These are phyloP conservation scores for Coemansia aciculifera DNA, from an alignment of 192 early-diverging fungal genomes.

Conservation along the genomic window DNA sequence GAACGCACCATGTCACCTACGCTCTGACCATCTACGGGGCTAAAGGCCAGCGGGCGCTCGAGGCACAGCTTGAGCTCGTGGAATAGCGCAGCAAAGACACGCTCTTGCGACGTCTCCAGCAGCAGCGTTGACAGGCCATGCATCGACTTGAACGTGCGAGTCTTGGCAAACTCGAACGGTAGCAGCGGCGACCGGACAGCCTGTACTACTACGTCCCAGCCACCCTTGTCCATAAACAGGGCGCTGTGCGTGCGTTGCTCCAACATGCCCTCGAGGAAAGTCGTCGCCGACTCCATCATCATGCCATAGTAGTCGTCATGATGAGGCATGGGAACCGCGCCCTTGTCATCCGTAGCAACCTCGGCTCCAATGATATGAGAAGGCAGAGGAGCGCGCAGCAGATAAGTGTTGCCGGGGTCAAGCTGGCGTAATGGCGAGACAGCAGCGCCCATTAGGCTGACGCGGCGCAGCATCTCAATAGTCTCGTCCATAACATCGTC, in stretches of 20 bases:
- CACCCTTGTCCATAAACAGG: conserved; percentile 48
- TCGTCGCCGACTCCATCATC: conserved; percentile 57
- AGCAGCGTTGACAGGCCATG: conserved; percentile 46
- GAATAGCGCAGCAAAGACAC: conserved; percentile 39
- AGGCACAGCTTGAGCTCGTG: conserved; percentile 34
- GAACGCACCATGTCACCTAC: conserved; percentile 6
- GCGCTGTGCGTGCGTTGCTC: conserved; percentile 49
- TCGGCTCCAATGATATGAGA: not conserved
- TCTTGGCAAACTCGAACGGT: conserved; percentile 53
- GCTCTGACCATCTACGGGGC: not conserved
- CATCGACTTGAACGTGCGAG: conserved; percentile 51
- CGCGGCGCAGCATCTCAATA: conserved; percentile 64
- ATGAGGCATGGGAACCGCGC: conserved; percentile 14
- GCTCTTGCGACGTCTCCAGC: conserved; percentile 48
- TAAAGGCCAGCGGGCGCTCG: conserved; percentile 9
- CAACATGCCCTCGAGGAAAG: conserved; percentile 52
- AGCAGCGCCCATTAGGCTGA: conserved; percentile 62
- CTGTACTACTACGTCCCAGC: conserved; percentile 48
- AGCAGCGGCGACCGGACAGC: conserved; percentile 49
- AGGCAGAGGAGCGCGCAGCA: conserved; percentile 24
- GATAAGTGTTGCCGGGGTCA: conserved; percentile 48
- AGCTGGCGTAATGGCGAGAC: conserved; percentile 33
- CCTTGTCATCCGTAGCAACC: not conserved
- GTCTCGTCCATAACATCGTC: conserved; percentile 70
- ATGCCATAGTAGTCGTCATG: conserved; percentile 60